Percentiles rank a stretch among this genome's conserved stretches.
Conservation (phyloP, 2,329 filamentous ascomycete species). For the Passalora sequoiae region DNA sequence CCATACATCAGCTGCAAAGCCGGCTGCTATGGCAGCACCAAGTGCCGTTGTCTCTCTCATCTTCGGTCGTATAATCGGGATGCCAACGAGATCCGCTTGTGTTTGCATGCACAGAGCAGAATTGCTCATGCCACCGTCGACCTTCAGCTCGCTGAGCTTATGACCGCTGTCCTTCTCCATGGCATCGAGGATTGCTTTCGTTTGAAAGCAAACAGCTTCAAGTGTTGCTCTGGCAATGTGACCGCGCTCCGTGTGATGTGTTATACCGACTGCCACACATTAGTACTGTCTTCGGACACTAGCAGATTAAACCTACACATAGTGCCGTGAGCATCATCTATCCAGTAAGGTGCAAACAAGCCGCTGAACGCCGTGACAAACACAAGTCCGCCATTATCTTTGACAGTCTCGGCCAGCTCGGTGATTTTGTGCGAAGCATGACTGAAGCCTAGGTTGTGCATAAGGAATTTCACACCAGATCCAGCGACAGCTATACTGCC, state of each 20-base stretch:
- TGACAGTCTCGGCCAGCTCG: slow-evolving; percentile 58
- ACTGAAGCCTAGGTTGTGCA: slow-evolving; percentile 60
- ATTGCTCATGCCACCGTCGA: slow-evolving; percentile 86
- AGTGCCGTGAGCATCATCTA: slow-evolving; percentile 84
- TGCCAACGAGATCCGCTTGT: slow-evolving; percentile 79
- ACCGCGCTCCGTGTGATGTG: slow-evolving; percentile 72
- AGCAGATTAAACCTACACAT: slow-evolving; percentile 54
- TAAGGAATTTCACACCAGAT: slow-evolving; percentile 69
- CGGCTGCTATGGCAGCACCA: slow-evolving; percentile 82
- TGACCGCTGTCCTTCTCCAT: slow-evolving; percentile 84
- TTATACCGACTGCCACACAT: slow-evolving; percentile 29
- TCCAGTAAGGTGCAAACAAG: slow-evolving; percentile 90
- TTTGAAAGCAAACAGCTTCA: slow-evolving; percentile 89
- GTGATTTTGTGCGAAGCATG: slow-evolving; percentile 61
- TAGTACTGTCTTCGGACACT: background rate
- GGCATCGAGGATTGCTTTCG: slow-evolving; percentile 84
- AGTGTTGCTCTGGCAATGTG: slow-evolving; percentile 86
- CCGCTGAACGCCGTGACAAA: slow-evolving; percentile 88
- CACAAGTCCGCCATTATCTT: slow-evolving; percentile 76
- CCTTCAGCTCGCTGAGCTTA: slow-evolving; percentile 67
- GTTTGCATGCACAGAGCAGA: slow-evolving; percentile 87
- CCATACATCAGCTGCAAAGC: slow-evolving; percentile 76
- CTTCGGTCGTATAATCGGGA: slow-evolving; percentile 73
- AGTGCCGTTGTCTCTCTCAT: slow-evolving; percentile 91
- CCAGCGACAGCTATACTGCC: slow-evolving; percentile 76